Percentiles rank a stretch among this genome's conserved stretches.
These are phyloP conservation scores for Pouteria glomerata DNA, from an alignment of 148 eudicot species.

Conservation along the genomic window DNA sequence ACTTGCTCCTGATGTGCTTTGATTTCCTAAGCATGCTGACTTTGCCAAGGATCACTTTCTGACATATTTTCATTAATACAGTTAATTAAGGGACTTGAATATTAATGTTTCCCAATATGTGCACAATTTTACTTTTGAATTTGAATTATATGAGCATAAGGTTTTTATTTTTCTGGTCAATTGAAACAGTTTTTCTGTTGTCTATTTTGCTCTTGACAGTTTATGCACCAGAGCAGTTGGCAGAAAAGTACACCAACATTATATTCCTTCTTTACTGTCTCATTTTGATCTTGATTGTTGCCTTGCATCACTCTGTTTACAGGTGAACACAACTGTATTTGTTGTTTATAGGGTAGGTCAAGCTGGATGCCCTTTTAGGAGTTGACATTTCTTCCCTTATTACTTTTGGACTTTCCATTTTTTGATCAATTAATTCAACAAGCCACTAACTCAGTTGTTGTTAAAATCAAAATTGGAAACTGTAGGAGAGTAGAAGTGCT, in stretches of 20 bases:
- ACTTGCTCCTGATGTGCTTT: not conserved
- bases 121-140: not conserved
- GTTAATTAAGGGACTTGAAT: not conserved
- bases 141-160: no score
- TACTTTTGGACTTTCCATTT: not conserved
- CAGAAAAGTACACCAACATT: conserved; percentile 83
- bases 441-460: not conserved
- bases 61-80: not conserved
- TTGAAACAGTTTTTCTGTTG: not conserved
- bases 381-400: not conserved
- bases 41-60: not conserved
- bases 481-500: conserved; percentile 82
- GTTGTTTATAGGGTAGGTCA: not conserved
- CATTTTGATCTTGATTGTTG: conserved; percentile 65
- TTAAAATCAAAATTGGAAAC: conserved; percentile 9
- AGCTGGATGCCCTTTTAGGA: not conserved
- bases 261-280: conserved; percentile 78
- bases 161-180: not conserved
- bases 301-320: conserved; percentile 71
- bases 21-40: not conserved
- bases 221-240: conserved; percentile 84
- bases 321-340: conserved; percentile 44
- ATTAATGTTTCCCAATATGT: not conserved
- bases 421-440: not conserved
- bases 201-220: conserved; percentile 40